A percentile compares a stretch with the other conserved stretches of the same genome.
These are phyloP conservation scores for Boletus hoseneyae DNA, from an alignment of 1,284 basidiomycete species.

Conservation along the genomic window DNA sequence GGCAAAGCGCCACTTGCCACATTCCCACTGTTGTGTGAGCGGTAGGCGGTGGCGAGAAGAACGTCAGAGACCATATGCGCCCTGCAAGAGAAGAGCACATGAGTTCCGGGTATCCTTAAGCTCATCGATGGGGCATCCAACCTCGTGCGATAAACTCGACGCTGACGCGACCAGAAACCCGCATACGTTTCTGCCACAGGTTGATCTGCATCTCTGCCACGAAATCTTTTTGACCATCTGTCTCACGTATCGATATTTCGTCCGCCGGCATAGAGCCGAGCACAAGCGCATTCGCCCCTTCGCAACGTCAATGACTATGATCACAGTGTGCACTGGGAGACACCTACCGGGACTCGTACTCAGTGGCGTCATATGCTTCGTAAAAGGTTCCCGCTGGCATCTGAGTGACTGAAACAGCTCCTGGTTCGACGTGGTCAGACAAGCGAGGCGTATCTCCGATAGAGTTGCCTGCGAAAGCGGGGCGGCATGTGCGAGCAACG, in stretches of 20 bases:
- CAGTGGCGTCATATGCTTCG: constrained; percentile 9
- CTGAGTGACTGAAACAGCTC: constrained; percentile 56
- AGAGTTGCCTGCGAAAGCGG: constrained; percentile 49
- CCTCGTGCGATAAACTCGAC: constrained; percentile 69
- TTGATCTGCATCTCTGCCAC: constrained; percentile 50
- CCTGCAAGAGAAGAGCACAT: constrained; percentile 35
- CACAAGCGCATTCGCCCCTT: constrained; percentile 55
- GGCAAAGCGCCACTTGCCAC: constrained; percentile 54
- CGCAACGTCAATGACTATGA: neutral
- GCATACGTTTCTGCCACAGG: constrained; percentile 68
- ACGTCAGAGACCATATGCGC: constrained; percentile 60
- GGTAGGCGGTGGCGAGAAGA: constrained; percentile 39
- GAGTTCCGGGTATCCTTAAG: neutral
- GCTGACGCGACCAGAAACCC: constrained; percentile 49
- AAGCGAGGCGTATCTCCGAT: constrained; percentile 60
- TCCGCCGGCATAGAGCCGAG: constrained; percentile 54
- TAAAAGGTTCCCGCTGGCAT: constrained; percentile 13
- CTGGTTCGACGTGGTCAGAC: constrained; percentile 60
- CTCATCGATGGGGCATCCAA: constrained; percentile 20
- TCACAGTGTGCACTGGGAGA: too few relatives aligned
- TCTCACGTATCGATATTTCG: constrained; percentile 47
- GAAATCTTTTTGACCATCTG: constrained; percentile 50
- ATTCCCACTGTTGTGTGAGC: constrained; percentile 23
- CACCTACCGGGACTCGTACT: constrained; percentile 14
- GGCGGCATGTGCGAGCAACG: constrained; percentile 48